Evolutionary conservation across 2,329 filamentous ascomycete genomes (phyloP), one percentile per base, ranked within the genome.

Genomic region (Penicillium occitanis): DNA sequence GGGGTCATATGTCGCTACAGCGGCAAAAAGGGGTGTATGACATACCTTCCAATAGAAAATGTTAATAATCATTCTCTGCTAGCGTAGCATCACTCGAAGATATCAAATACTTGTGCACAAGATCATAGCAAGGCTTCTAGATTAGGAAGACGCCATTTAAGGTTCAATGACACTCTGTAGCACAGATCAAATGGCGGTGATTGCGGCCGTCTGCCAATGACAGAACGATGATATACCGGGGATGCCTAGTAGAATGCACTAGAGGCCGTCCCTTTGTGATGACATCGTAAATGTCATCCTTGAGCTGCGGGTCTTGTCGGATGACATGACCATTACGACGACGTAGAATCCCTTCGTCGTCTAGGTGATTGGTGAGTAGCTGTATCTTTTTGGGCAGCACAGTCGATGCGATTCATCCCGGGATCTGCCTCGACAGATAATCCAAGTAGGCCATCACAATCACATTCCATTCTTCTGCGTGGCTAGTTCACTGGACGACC

Each of bases 161-260:
- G 40, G 51, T 57, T 64, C 40, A 58, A 50, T 58, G 51, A 58
- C 51, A 62, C n/a, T 40, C 17, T 50, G 28, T 62, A 51, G 60
- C 42, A 57, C 50, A 48, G 50, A 63, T 46, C 37, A 57, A 63
- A 57, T 57, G 61, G 61, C 50, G 61, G 61, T 55, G 53, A 57
- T 63, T 55, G 65, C 50, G 65, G 35, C 42, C 22, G 40, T 58
- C 65, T 63, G 65, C 65, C 65, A 66, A 66, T 66, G 44, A 57
- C 33, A 66, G 35, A 33, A 40, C 55, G 50, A 60, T 50, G 42
- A 55, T 60, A 66, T 42, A 53, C 61, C 46, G 46, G 58, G 44
- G 46, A 59, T 35, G 11, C n/a, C 22, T n/a, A 35, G 40, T 35
- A 55, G 37, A 25, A 44, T 40, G 35, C 37, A 25, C 62, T 58